A percentile compares a stretch with the other conserved stretches of the same genome.
Conservation (phyloP, 371 early-diverging fungal genomes). For the Apophysomyces sp. region DNA sequence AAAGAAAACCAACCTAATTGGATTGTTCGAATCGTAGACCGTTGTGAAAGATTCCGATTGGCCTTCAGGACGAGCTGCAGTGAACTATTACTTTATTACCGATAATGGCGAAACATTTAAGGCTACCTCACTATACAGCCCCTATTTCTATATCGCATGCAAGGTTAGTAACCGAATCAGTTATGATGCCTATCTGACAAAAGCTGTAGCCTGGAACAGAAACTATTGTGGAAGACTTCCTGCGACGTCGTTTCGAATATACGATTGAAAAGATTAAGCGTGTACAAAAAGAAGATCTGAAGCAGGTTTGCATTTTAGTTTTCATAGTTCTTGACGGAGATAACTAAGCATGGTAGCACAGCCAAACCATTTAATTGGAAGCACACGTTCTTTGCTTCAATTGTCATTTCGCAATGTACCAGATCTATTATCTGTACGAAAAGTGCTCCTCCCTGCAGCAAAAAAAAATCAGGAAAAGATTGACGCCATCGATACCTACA, state of each 20-base stretch:
- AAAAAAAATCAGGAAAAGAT: conserved; percentile 68
- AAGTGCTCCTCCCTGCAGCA: conserved; percentile 67
- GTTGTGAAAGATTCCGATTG: conserved; percentile 63
- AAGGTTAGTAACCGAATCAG: conserved; percentile 47
- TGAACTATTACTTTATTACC: conserved; percentile 91
- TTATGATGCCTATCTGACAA: neutral
- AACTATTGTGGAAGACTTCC: conserved; percentile 84
- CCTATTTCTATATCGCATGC: conserved; percentile 90
- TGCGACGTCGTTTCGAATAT: conserved; percentile 73
- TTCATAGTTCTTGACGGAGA: neutral
- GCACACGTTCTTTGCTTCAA: conserved; percentile 72
- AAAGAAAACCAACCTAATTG: neutral
- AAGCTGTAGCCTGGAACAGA: conserved; percentile 64
- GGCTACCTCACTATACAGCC: conserved; percentile 77
- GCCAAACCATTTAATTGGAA: conserved; percentile 90
- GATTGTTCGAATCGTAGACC: conserved; percentile 40
- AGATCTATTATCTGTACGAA: conserved; percentile 78
- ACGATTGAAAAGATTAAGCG: conserved; percentile 62
- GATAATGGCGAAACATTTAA: conserved; percentile 92
- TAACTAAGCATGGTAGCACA: conserved; percentile 18
- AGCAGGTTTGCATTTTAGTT: conserved; percentile 56
- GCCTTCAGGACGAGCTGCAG: conserved; percentile 73
- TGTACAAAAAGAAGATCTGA: conserved; percentile 84
- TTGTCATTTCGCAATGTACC: conserved; percentile 81
- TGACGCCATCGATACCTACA: conserved; percentile 61